A percentile compares a stretch with the other conserved stretches of the same genome.
Evolutionary conservation across 257 asterid genomes (phyloP).

Genomic region (Przewalskia tangutica): DNA sequence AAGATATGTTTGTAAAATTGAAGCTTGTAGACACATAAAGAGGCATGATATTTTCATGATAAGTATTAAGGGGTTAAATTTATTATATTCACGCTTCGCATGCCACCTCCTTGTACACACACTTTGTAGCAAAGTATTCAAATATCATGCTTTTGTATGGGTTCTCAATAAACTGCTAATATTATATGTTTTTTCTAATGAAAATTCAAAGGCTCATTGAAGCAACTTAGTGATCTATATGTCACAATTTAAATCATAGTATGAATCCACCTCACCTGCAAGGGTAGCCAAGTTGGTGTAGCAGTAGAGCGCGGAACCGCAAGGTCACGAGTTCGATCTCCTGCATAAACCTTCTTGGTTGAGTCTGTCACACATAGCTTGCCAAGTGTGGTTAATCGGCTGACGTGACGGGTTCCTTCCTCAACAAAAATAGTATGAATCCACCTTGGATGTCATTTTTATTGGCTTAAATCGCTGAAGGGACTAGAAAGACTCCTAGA

Average conservation of each 20-base stretch:
- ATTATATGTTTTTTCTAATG: background rate
- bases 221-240: background rate
- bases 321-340: too few species aligned
- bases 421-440: background rate
- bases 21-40: background rate
- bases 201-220: background rate
- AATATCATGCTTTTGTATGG: constrained; percentile 1
- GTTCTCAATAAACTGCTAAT: background rate
- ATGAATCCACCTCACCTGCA: background rate
- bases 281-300: too few species aligned
- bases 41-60: background rate
- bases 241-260: background rate
- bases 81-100: background rate
- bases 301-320: too few species aligned
- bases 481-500: background rate
- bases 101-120: background rate
- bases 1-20: background rate
- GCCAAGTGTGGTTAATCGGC: too few species aligned
- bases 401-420: too few species aligned
- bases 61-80: background rate
- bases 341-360: too few species aligned
- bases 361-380: too few species aligned
- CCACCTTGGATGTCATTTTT: background rate
- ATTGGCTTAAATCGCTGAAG: background rate
- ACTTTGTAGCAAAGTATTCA: background rate